Conservation (phyloP, 163 green algal species). For the Volvox carteri region DNA sequence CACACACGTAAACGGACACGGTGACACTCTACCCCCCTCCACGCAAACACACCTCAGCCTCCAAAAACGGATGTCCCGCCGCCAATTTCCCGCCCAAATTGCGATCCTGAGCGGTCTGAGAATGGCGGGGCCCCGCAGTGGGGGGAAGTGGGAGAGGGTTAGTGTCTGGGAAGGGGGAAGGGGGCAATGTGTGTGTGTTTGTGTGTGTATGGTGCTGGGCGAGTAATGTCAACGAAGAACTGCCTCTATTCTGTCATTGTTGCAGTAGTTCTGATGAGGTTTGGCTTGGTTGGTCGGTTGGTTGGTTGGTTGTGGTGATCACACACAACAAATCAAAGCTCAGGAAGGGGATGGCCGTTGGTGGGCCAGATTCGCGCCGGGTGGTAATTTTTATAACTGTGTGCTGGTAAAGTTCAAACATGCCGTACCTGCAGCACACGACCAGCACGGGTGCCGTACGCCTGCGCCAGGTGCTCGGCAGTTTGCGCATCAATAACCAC, state of each 20-base stretch:
- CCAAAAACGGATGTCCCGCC: constrained; percentile 83
- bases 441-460: constrained; percentile 91
- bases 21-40: background rate
- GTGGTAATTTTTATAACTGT: background rate
- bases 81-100: constrained; percentile 87
- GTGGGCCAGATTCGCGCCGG: background rate
- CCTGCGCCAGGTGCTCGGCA: constrained; percentile 82
- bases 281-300: background rate
- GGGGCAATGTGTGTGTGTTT: background rate
- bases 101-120: constrained; percentile 51
- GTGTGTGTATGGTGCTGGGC: background rate
- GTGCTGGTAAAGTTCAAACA: background rate
- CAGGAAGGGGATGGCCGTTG: background rate
- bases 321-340: background rate
- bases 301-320: background rate
- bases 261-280: background rate
- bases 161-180: background rate
- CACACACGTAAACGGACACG: no score
- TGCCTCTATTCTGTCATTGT: background rate
- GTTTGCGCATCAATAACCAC: constrained; percentile 69
- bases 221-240: background rate
- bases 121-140: background rate
- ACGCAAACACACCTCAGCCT: constrained; percentile 90
- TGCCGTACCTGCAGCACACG: constrained; percentile 83
- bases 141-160: background rate